Base-by-base conservation (phyloP, 2,329 filamentous ascomycete genomes). In the Fusarium sp. region DNA sequence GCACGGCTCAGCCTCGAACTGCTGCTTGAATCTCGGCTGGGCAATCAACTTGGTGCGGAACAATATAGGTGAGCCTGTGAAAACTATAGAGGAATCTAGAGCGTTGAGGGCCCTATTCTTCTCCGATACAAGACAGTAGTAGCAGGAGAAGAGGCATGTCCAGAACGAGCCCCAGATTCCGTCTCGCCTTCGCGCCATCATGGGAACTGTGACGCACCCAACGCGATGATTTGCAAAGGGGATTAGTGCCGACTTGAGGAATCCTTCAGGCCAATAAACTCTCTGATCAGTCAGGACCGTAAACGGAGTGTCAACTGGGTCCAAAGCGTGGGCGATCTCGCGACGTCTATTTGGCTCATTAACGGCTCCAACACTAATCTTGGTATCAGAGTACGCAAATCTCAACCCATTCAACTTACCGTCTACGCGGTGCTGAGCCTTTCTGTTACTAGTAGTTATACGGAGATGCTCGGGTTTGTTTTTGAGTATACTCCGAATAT, bases 301-400 rank as follows among this genome's bases (percentile, higher is more conserved):
- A 36, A 76, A 54, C 3, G 30, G 11, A 18, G 55, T 62, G 1
- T 9, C 16, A 35, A 70, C 26, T 4, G 18, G 26, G 5, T 18
- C 38, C 15, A 75, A 28, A 11, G 70, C 74, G 13, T 72, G 72
- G 7, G 39, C 42, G 15, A 76, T 68, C 51, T 76, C 70, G 1
- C 56, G 63, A 16, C 74, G 72, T 13, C 68, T 75, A 48, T 68
- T 75, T 31, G 41, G 48, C 18, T 45, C 54, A 14, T 54, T 48
- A 8, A 75, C 60, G 6, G 72, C 56, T n/a, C 74, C 74, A 13
- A 76, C 36, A n/a, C 69, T 60, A 13, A 76, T 62, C 28, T 56
- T 38, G 0, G 69, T 71, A 10, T n/a, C 12, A 6, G 28, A 50
- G 22, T 39, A 75, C 15, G 36, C 26, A 12, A 11, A 8, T 16